Conservation (phyloP, 768 basidiomycete genomes). For the Leccinum longicurvipes region DNA sequence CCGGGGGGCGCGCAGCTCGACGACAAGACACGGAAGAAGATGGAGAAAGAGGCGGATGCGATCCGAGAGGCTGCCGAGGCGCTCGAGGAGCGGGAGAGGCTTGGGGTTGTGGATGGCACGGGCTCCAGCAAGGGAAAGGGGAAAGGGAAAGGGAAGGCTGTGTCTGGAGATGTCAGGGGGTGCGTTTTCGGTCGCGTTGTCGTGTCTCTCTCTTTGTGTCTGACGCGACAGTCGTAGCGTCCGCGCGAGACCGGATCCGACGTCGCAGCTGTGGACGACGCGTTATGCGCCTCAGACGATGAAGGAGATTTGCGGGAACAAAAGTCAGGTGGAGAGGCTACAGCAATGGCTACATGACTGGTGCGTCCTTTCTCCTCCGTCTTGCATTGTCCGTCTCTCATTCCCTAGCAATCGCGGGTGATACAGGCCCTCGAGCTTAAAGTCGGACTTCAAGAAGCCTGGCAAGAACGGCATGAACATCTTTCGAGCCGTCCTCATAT, state of each 20-base stretch:
- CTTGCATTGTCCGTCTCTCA: not conserved
- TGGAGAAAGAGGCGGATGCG: conserved; percentile 75
- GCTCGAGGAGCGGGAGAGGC: conserved; percentile 71
- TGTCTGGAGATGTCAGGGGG: conserved; percentile 6
- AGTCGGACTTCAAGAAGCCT: conserved; percentile 85
- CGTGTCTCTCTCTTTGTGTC: not conserved
- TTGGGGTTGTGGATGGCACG: too few relatives aligned
- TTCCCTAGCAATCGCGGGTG: not conserved
- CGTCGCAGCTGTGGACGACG: conserved; percentile 87
- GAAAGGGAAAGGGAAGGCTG: conserved; percentile 8
- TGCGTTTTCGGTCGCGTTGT: not conserved
- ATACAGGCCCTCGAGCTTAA: conserved; percentile 68
- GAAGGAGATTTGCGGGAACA: conserved; percentile 96
- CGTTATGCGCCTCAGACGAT: conserved; percentile 87
- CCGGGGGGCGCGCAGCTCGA: conserved; percentile 48
- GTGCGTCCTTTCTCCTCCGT: conserved; percentile 43
- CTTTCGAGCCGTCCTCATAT: conserved; percentile 84
- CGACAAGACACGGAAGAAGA: conserved; percentile 77
- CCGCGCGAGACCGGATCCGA: conserved; percentile 40
- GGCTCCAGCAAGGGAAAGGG: conserved; percentile 22
- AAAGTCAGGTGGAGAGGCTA: conserved; percentile 84
- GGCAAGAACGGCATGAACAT: conserved; percentile 87
- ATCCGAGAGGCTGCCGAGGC: conserved; percentile 72
- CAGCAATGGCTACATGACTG: conserved; percentile 86
- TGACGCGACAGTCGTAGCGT: not conserved